Conservation (phyloP, 2,329 filamentous ascomycete species). For the Phialophora tarda region DNA sequence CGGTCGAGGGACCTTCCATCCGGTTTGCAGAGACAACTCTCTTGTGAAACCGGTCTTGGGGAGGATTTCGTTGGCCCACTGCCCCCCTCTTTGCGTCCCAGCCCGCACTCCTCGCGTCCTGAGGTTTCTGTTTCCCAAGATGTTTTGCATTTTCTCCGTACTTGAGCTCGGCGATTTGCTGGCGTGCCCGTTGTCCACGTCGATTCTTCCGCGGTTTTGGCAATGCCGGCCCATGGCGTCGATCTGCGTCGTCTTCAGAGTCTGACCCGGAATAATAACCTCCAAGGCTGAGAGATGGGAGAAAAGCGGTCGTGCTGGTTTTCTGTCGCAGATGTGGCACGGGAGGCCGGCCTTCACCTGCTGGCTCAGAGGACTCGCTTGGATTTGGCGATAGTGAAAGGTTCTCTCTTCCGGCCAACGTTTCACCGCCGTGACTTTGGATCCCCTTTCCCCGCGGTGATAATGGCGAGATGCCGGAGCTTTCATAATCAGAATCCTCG, state of each 20-base stretch:
- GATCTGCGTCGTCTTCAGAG: slow-evolving; percentile 56
- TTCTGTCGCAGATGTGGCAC: not conserved
- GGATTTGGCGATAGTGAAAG: slow-evolving; percentile 27
- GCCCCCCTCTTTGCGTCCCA: slow-evolving; percentile 67
- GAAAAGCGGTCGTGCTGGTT: slow-evolving; percentile 56
- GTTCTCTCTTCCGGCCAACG: not conserved
- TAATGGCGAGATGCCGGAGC: not conserved
- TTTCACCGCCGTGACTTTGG: not conserved
- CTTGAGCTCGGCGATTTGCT: slow-evolving; percentile 67
- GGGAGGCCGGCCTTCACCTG: not conserved
- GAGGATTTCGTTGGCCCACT: slow-evolving; percentile 38
- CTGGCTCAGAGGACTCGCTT: slow-evolving; percentile 10
- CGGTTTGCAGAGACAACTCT: slow-evolving; percentile 35
- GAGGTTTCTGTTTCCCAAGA: slow-evolving; percentile 51
- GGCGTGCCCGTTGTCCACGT: slow-evolving; percentile 66
- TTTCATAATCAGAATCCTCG: slow-evolving; percentile 18
- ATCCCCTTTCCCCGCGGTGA: not conserved
- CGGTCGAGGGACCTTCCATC: slow-evolving; percentile 30
- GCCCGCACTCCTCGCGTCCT: slow-evolving; percentile 54
- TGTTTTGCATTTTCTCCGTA: slow-evolving; percentile 65
- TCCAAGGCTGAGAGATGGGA: slow-evolving; percentile 65
- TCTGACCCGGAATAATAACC: slow-evolving; percentile 69
- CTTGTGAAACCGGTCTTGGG: slow-evolving; percentile 16
- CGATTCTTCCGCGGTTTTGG: slow-evolving; percentile 59
- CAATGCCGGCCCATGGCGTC: slow-evolving; percentile 34